A percentile compares a stretch with the other conserved stretches of the same genome.
Evolutionary conservation across 1,139 yeast genomes (phyloP).

Genomic region (Debaryomyces sp.): DNA sequence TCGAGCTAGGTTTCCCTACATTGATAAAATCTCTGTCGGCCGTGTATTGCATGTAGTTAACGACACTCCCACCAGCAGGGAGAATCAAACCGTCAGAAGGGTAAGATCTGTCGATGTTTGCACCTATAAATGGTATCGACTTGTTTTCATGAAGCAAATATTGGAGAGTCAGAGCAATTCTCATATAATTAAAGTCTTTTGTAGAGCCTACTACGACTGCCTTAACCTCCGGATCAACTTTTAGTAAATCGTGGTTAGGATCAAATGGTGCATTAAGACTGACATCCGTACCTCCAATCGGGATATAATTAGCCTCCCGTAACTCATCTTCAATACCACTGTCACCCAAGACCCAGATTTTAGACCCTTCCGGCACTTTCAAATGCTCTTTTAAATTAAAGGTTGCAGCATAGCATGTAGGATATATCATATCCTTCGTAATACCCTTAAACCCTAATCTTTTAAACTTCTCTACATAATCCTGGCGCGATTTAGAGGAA

Average conservation of each 20-base stretch:
- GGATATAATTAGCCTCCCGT: slow-evolving; percentile 62
- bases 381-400: slow-evolving; percentile 24
- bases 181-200: slow-evolving; percentile 39
- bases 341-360: slow-evolving; percentile 88
- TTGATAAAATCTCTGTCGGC: slow-evolving; percentile 34
- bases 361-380: slow-evolving; percentile 37
- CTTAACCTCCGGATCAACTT: slow-evolving; percentile 40
- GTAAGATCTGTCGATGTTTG: slow-evolving; percentile 44
- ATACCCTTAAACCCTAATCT: slow-evolving; percentile 35
- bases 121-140: slow-evolving; percentile 40
- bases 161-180: slow-evolving; percentile 43
- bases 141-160: slow-evolving; percentile 37
- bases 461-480: slow-evolving; percentile 35
- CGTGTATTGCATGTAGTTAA: slow-evolving; percentile 41
- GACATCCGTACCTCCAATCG: slow-evolving; percentile 72
- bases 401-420: slow-evolving; percentile 45
- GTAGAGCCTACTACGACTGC: slow-evolving; percentile 49
- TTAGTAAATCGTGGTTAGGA: slow-evolving; percentile 49
- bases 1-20: slow-evolving; percentile 43
- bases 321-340: slow-evolving; percentile 79
- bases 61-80: slow-evolving; percentile 49
- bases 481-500: slow-evolving; percentile 38
- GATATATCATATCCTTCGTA: slow-evolving; percentile 33
- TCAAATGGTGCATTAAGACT: slow-evolving; percentile 34
- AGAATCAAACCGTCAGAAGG: slow-evolving; percentile 41